Conservation (phyloP, 257 asterid genomes). For the Solanum ossicruentum region DNA sequence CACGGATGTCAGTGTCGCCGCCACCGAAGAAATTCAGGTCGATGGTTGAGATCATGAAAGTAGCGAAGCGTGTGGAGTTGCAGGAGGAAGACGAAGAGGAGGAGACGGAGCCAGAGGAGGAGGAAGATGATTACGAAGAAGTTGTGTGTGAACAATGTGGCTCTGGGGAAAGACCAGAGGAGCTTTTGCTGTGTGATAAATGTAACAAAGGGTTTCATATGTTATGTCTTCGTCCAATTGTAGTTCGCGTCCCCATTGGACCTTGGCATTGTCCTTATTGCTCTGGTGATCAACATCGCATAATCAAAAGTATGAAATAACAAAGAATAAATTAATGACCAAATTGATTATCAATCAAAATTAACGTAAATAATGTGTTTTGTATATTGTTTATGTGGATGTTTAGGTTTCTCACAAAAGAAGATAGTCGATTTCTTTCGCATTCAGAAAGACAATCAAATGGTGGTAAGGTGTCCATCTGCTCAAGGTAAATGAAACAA, state of each 20-base stretch:
- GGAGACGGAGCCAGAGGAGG: background rate
- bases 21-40: constrained; percentile 29
- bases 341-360: background rate
- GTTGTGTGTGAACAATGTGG: constrained; percentile 62
- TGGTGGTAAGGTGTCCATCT: constrained; percentile 21
- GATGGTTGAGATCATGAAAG: constrained; percentile 43
- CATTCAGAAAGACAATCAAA: constrained; percentile 42
- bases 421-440: constrained; percentile 59
- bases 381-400: background rate
- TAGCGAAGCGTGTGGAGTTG: constrained; percentile 32
- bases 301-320: constrained; percentile 38
- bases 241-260: constrained; percentile 63
- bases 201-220: constrained; percentile 67
- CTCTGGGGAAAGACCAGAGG: constrained; percentile 49
- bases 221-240: constrained; percentile 64
- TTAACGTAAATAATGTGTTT: background rate
- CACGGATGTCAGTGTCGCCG: background rate
- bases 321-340: background rate
- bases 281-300: constrained; percentile 28
- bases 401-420: constrained; percentile 61
- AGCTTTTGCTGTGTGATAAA: constrained; percentile 59
- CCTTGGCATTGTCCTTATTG: constrained; percentile 69
- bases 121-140: constrained; percentile 2
- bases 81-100: background rate
- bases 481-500: constrained; percentile 41